Evolutionary conservation across 768 basidiomycete genomes (phyloP), one percentile per base, ranked within the genome.

Genomic region (Austroboletus festivus): DNA sequence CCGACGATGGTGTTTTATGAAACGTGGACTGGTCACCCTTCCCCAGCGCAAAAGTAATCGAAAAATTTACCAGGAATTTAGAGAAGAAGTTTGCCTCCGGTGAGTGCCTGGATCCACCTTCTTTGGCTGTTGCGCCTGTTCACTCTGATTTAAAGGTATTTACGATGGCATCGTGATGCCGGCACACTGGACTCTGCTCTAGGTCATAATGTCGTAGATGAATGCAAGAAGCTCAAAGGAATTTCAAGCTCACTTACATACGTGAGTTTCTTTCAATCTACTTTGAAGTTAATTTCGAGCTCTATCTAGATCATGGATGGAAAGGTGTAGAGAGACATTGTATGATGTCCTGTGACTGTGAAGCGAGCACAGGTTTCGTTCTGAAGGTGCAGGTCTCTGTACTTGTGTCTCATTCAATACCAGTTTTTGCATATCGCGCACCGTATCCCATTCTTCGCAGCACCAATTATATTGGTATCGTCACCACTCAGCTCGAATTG

Each of bases 41-140:
- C 12, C 13, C 9, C 54, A 90, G 86, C 78, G 89, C 16, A 83
- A 76, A 66, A 77, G 80, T 57, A 92, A 92, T 64, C 77, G 84
- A 52, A 88, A 83, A 60, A 68, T 91, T 22, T 89, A 89, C 55
- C 69, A 79, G 8, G 85, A 91, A 28, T 92, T 88, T 65, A 82
- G 81, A 56, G 85, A 89, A 63, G 89, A 91, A 62, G 65, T 78
- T 0, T 91, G 89, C 61, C 69, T 82, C 46, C 77, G 82, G 83
- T 83, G 46, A 45, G 63, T 58, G 18, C 16, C 35, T 19, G 7
- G 13, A n/a, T 15, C 4, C 24, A 22, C 15, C 15, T 21, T 6
- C 10, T 23, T 11, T 34, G 22, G 6, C 16, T 0, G 1, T 12
- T 16, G 5, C 19, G 18, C 37, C 28, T 39, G 16, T 44, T 19